Percentiles rank a stretch among this genome's conserved stretches.
Evolutionary conservation across 768 basidiomycete species (phyloP).

Genomic region (Asterophora parasitica): DNA sequence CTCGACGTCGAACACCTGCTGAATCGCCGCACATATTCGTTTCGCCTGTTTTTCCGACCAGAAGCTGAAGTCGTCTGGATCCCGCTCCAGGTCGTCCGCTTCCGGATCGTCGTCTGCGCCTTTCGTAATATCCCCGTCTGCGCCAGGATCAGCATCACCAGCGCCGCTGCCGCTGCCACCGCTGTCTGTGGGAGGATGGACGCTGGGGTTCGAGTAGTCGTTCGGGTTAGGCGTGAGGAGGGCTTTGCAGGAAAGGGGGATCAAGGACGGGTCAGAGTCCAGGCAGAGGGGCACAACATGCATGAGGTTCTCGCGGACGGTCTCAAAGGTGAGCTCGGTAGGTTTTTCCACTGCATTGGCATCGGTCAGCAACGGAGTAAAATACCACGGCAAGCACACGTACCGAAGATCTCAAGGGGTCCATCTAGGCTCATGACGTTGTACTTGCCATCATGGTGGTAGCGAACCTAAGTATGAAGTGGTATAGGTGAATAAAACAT

Average conservation of each 20-base stretch:
- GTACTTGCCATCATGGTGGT: conserved; percentile 97
- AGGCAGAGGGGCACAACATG: conserved; percentile 82
- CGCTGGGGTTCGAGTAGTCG: neutral
- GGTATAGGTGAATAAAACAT: neutral
- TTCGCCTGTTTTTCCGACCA: conserved; percentile 90
- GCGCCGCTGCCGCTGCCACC: neutral
- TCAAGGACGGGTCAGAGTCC: conserved; percentile 77
- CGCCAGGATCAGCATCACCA: neutral
- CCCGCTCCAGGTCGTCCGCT: conserved; percentile 38
- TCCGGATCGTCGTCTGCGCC: conserved; percentile 19
- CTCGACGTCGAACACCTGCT: conserved; percentile 84
- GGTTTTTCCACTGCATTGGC: conserved; percentile 62
- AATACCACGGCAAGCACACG: conserved; percentile 22
- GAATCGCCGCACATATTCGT: conserved; percentile 74
- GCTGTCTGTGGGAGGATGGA: neutral
- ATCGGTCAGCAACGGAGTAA: conserved; percentile 5
- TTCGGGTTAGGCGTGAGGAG: conserved; percentile 18
- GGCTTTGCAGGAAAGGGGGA: conserved; percentile 64
- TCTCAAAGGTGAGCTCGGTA: conserved; percentile 51
- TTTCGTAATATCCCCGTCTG: neutral
- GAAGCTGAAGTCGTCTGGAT: conserved; percentile 92
- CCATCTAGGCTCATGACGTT: conserved; percentile 87
- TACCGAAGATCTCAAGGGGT: conserved; percentile 87
- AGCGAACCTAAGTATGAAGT: conserved; percentile 52
- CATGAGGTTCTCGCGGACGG: conserved; percentile 63